Evolutionary conservation across 2,329 filamentous ascomycete genomes (phyloP).

Genomic region (Parafenestella ontariensis): DNA sequence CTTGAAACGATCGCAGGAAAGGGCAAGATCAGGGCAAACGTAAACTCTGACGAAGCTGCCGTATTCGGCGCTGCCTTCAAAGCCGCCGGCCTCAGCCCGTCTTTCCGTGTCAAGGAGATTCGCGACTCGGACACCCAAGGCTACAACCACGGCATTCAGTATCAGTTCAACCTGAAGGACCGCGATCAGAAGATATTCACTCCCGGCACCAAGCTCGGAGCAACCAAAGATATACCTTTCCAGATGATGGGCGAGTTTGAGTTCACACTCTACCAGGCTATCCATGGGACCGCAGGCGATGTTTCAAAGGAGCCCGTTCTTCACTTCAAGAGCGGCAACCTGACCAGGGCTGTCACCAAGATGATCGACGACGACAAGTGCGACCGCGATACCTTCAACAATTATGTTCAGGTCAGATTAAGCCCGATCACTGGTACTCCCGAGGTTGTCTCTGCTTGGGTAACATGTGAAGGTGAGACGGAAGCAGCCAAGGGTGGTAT

Average conservation of each 20-base stretch:
- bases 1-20: slow-evolving; percentile 78
- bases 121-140: slow-evolving; percentile 76
- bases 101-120: slow-evolving; percentile 98
- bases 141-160: slow-evolving; percentile 79
- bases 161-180: slow-evolving; percentile 71
- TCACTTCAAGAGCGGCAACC: slow-evolving; percentile 77
- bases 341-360: slow-evolving; percentile 81
- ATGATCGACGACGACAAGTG: slow-evolving; percentile 83
- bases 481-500: slow-evolving; percentile 77
- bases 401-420: slow-evolving; percentile 79
- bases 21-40: slow-evolving; percentile 87
- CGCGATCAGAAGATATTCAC: slow-evolving; percentile 85
- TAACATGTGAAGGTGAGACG: slow-evolving; percentile 84
- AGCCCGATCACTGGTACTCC: slow-evolving; percentile 78
- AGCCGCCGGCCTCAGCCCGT: slow-evolving; percentile 88
- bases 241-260: slow-evolving; percentile 82
- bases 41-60: slow-evolving; percentile 96
- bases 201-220: slow-evolving; percentile 75
- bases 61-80: slow-evolving; percentile 96
- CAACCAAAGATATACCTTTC: slow-evolving; percentile 83
- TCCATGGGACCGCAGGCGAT: slow-evolving; percentile 57
- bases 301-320: slow-evolving; percentile 66
- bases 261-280: slow-evolving; percentile 79
- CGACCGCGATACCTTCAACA: slow-evolving; percentile 75
- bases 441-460: slow-evolving; percentile 74